phyloP scores from a whole-genome alignment of 352 stramenopile species.

The Plasmopara viticola region DNA sequence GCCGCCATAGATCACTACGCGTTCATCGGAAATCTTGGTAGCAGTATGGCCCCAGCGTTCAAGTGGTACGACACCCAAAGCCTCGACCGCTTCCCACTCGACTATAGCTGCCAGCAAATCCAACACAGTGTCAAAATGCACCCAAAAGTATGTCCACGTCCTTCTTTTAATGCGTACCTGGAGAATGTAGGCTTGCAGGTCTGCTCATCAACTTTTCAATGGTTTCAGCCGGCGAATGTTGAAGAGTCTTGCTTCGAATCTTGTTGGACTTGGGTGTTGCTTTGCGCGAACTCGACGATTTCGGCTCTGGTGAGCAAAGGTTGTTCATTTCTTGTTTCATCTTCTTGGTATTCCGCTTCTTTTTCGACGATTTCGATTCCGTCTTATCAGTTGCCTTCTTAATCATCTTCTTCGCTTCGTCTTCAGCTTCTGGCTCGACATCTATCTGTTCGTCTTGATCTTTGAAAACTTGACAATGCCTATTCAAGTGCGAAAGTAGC shows the following conservation, averaged over 20 bases:
- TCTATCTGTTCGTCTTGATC: slow-evolving; percentile 11
- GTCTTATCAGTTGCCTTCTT: slow-evolving; percentile 6
- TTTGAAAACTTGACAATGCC: slow-evolving; percentile 8
- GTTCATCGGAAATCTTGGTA: slow-evolving; percentile 81
- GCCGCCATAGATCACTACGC: slow-evolving; percentile 89
- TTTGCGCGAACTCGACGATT: slow-evolving; percentile 24
- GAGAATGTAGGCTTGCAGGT: slow-evolving; percentile 9
- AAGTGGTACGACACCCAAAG: slow-evolving; percentile 24
- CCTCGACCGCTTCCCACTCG: slow-evolving; percentile 37
- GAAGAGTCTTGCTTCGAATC: slow-evolving; percentile 30
- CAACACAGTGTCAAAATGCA: slow-evolving; percentile 6
- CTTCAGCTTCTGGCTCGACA: slow-evolving; percentile 2
- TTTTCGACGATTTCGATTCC: slow-evolving; percentile 10
- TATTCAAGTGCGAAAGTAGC: slow-evolving; percentile 46
- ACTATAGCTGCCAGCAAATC: slow-evolving; percentile 13
- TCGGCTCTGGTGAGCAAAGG: slow-evolving; percentile 46
- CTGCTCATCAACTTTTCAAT: slow-evolving; percentile 16
- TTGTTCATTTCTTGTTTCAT: slow-evolving; percentile 12
- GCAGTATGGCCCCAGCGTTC: slow-evolving; percentile 89
- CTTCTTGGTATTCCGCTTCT: slow-evolving; percentile 31
- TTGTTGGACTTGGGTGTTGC: slow-evolving; percentile 32
- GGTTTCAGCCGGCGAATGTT: slow-evolving; percentile 21
- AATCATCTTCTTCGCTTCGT: neutral
- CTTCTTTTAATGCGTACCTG: slow-evolving; percentile 18
- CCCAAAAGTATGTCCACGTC: neutral